A percentile compares a stretch with the other conserved stretches of the same genome.
Evolutionary conservation across 352 stramenopile genomes (phyloP).

Genomic region (Pythium dissotocum): DNA sequence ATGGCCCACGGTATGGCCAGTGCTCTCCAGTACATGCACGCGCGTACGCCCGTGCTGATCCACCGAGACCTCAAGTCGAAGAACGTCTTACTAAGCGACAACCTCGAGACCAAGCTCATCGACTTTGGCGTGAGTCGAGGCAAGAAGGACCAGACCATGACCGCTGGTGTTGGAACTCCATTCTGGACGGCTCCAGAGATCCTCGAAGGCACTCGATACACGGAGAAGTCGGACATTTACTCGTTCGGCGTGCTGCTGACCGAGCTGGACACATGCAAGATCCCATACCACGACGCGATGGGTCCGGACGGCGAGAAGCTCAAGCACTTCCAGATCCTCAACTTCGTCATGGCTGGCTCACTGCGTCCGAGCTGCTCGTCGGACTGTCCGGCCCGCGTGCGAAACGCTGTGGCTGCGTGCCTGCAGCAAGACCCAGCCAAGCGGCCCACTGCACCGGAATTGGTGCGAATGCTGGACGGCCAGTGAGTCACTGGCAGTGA

Average conservation of each 20-base stretch:
- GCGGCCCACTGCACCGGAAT: constrained; percentile 5
- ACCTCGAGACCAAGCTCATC: constrained; percentile 9
- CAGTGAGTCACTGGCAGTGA: neutral
- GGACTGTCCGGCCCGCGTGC: constrained; percentile 3
- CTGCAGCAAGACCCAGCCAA: constrained; percentile 11
- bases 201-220: constrained; percentile 8
- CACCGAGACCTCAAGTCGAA: constrained; percentile 16
- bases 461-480: constrained; percentile 2
- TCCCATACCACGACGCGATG: constrained; percentile 25
- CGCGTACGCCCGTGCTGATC: constrained; percentile 4
- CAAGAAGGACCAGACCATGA: constrained; percentile 14
- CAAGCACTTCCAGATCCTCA: constrained; percentile 17
- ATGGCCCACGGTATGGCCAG: constrained; percentile 10
- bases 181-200: constrained; percentile 23
- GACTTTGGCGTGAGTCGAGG: constrained; percentile 15
- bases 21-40: constrained; percentile 15
- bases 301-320: constrained; percentile 4
- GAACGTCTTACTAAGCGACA: constrained; percentile 4
- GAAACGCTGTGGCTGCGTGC: constrained; percentile 1
- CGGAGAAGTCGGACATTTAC: constrained; percentile 20
- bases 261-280: constrained; percentile 27
- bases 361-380: constrained; percentile 5
- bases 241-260: constrained; percentile 34
- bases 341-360: constrained; percentile 5
- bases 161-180: neutral